Evolutionary conservation across 75 land plant species (phyloP), one percentile per base, ranked within the genome.

Genomic region (Selaginella tamariscina): DNA sequence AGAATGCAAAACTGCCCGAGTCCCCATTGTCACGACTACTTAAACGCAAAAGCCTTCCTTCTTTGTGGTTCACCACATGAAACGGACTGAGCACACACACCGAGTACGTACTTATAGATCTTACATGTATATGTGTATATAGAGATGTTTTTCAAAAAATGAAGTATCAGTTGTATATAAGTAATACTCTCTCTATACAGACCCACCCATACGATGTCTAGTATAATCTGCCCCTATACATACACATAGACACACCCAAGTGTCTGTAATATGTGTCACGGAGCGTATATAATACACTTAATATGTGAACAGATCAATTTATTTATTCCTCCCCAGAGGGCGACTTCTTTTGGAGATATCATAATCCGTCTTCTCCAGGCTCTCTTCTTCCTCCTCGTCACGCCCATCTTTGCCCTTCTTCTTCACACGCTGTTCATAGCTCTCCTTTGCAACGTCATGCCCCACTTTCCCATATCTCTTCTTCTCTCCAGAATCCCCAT

Each of bases 11-110:
- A 56, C 80, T 91, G 87, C 93, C 97, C 0, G 97, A 91, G 26
- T 91, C 97, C 0, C 69, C 77, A 0, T 77, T 54, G 66, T 82
- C 97, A 0, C 84, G 89, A 56, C 54, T 91, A 62, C 85, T 91
- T n/a, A 80, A 85, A 56, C 69, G 65, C 24, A 74, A 32, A 56
- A 87, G 93, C 2, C 74, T 39, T 5, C 49, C 49, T 39, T 39
- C 49, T 5, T 15, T 5, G 15, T 39, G 49, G 49, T 39, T 39
- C n/a, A n/a, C n/a, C n/a, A n/a, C 15, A 15, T 5, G 49, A 5
- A 39, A 15, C 49, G 49, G 49, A 5, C 49, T 15, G 49, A 39
- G 49, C 49, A 39, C 49, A n/a, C n/a, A n/a, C n/a, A n/a, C n/a
- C n/a, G n/a, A n/a, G n/a, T n/a, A n/a, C n/a, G n/a, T n/a, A n/a